These are phyloP conservation scores for Trichophyton verrucosum DNA, from an alignment of 2,329 filamentous ascomycete genomes.

Conservation along the genomic window DNA sequence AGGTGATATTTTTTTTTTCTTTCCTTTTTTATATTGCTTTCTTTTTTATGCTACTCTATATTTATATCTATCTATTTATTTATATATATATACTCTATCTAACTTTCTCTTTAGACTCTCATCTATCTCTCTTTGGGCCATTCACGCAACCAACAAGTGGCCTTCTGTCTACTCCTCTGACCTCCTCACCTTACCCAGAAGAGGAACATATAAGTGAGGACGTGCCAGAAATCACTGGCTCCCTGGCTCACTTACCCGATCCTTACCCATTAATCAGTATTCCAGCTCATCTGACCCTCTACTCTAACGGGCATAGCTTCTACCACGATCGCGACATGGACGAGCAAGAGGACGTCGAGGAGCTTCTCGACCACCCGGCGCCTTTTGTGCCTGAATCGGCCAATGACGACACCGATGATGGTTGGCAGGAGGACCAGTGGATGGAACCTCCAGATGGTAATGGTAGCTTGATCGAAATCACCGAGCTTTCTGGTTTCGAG, in stretches of 20 bases:
- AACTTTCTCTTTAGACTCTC: background rate
- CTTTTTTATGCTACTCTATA: background rate
- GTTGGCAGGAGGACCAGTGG: background rate
- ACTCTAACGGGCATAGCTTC: background rate
- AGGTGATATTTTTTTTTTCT: no score
- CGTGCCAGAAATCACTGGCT: no score
- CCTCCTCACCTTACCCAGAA: background rate
- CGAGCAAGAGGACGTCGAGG: background rate
- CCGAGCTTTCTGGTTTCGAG: slow-evolving; percentile 8
- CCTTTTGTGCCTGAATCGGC: background rate
- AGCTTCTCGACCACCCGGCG: background rate
- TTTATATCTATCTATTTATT: background rate
- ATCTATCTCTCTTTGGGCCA: background rate
- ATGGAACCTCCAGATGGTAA: background rate
- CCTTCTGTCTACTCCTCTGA: background rate
- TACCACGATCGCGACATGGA: background rate
- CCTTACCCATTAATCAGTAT: no score
- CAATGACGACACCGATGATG: slow-evolving; percentile 2
- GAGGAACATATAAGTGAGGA: background rate
- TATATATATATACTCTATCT: background rate
- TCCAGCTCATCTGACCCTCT: background rate
- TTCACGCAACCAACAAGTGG: background rate
- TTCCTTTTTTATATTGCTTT: background rate
- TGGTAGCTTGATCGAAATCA: slow-evolving; percentile 9
- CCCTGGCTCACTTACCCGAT: no score